Percentiles rank a stretch among this genome's conserved stretches.
Evolutionary conservation across 78 protist species (phyloP).

Genomic region (Anaeramoeba flamelloides): DNA sequence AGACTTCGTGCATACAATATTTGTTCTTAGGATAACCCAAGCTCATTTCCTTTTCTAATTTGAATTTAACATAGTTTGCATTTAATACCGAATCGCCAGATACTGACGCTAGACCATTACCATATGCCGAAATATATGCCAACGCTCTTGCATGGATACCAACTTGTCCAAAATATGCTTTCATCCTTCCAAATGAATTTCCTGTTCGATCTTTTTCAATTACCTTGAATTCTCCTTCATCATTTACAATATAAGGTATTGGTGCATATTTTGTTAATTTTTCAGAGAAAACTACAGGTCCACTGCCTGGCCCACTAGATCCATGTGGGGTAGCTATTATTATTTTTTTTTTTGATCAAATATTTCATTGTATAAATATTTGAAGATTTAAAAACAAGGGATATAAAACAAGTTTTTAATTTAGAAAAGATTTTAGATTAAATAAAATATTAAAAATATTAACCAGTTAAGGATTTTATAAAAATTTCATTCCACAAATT

Average conservation of each 20-base stretch:
- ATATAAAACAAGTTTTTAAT: too few relatives aligned
- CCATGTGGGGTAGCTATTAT: constrained; percentile 26
- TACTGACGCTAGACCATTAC: background rate
- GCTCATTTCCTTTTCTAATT: background rate
- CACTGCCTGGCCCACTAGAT: constrained; percentile 18
- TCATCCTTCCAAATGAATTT: background rate
- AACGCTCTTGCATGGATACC: constrained; percentile 3
- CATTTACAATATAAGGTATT: constrained; percentile 1
- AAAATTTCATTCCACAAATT: too few relatives aligned
- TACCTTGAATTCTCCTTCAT: too few relatives aligned
- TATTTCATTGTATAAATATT: too few relatives aligned
- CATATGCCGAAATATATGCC: constrained; percentile 7
- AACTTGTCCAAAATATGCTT: constrained; percentile 7
- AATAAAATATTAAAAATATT: too few relatives aligned
- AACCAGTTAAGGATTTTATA: too few relatives aligned
- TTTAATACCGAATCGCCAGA: constrained; percentile 21
- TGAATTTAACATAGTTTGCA: constrained; percentile 7
- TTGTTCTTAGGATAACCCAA: background rate
- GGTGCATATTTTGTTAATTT: constrained; percentile 5
- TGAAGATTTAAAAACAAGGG: too few relatives aligned
- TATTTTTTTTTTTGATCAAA: constrained; percentile 20
- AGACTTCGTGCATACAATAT: constrained; percentile 20
- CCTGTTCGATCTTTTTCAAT: too few relatives aligned
- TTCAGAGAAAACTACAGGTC: constrained; percentile 14
- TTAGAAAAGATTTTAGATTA: too few relatives aligned